Conservation (phyloP, 208 protist species). For the Leishmania braziliensis region DNA sequence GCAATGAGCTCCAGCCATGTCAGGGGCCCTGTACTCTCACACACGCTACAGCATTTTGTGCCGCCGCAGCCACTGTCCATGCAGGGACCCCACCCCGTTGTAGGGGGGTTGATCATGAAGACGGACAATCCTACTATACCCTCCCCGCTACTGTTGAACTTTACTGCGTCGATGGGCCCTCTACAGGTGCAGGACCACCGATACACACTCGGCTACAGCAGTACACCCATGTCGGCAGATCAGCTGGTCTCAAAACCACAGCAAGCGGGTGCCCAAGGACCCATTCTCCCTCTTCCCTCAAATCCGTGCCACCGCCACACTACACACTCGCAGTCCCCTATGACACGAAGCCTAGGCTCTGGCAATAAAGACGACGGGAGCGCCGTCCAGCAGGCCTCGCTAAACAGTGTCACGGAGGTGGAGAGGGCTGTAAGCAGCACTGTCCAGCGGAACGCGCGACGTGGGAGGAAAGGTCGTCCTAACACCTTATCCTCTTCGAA, state of each 20-base stretch:
- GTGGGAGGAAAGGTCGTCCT: not conserved
- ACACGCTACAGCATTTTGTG: slow-evolving; percentile 1
- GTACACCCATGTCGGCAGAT: not conserved
- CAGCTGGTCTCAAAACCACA: slow-evolving; percentile 3
- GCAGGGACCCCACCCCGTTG: not conserved
- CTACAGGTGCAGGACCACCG: slow-evolving; percentile 1
- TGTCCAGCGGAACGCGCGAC: not conserved
- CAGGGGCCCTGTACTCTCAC: slow-evolving; percentile 9
- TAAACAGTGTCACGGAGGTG: not conserved
- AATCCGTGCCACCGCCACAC: not conserved
- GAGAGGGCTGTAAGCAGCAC: not conserved
- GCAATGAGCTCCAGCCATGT: not conserved
- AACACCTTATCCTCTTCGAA: not conserved
- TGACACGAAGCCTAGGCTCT: not conserved
- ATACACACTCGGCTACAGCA: not conserved
- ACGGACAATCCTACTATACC: slow-evolving; percentile 16
- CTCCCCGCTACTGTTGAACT: slow-evolving; percentile 5
- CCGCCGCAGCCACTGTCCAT: not conserved
- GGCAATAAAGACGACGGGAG: not conserved
- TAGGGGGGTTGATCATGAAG: slow-evolving; percentile 24
- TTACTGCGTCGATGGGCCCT: not conserved
- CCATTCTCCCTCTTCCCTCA: not conserved
- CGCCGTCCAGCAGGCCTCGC: not conserved
- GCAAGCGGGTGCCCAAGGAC: not conserved
- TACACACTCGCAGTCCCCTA: not conserved